Evolutionary conservation across 495 filamentous ascomycete species (phyloP).

Genomic region (Penicillium antarcticum): DNA sequence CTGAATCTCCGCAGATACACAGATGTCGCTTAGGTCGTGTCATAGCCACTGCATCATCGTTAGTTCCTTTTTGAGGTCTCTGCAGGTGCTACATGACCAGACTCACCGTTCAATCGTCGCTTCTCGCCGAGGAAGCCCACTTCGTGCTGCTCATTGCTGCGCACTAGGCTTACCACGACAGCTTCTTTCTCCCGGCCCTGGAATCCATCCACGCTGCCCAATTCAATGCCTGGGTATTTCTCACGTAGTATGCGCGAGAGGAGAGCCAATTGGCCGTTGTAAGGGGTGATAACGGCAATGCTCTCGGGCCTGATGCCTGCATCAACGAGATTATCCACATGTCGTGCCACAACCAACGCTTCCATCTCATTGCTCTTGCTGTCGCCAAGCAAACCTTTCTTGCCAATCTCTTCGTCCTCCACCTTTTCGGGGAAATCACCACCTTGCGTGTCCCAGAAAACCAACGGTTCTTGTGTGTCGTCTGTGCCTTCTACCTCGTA

Average conservation of each 20-base stretch:
- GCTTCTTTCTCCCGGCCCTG: slow-evolving; percentile 97
- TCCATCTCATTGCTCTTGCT: slow-evolving; percentile 95
- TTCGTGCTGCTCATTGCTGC: slow-evolving; percentile 82
- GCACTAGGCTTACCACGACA: slow-evolving; percentile 83
- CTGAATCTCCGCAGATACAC: slow-evolving; percentile 87
- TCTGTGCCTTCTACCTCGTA: slow-evolving; percentile 79
- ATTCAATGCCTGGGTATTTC: slow-evolving; percentile 75
- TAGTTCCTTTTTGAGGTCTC: neutral
- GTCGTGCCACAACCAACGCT: slow-evolving; percentile 70
- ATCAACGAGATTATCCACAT: slow-evolving; percentile 70
- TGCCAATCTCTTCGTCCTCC: slow-evolving; percentile 48
- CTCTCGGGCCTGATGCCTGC: slow-evolving; percentile 77
- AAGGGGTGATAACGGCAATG: slow-evolving; percentile 92
- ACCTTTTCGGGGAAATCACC: slow-evolving; percentile 75
- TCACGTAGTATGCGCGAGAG: slow-evolving; percentile 74
- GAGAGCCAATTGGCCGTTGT: slow-evolving; percentile 87
- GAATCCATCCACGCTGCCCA: slow-evolving; percentile 95
- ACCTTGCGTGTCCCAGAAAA: slow-evolving; percentile 96
- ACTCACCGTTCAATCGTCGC: slow-evolving; percentile 79
- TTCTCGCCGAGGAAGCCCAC: slow-evolving; percentile 96
- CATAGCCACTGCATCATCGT: slow-evolving; percentile 70
- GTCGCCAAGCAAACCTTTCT: slow-evolving; percentile 64
- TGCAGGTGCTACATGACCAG: slow-evolving; percentile 1
- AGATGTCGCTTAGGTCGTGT: slow-evolving; percentile 88
- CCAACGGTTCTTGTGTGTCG: slow-evolving; percentile 80